These are phyloP conservation scores for Tolypocladium tropicale DNA, from an alignment of 2,329 filamentous ascomycete genomes.

Conservation along the genomic window DNA sequence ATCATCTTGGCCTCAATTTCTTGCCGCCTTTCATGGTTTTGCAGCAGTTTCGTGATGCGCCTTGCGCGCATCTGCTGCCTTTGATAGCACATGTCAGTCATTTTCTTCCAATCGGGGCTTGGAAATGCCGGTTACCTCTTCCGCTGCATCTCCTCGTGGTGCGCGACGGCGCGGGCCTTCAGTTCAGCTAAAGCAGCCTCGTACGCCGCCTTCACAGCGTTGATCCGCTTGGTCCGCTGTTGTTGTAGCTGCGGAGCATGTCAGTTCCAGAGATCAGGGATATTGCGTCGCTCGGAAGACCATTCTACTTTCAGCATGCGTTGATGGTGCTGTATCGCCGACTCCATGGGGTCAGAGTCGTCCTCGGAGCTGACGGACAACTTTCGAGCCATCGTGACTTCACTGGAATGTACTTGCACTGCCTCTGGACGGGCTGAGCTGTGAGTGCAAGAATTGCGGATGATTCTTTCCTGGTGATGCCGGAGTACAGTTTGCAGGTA, in stretches of 20 bases:
- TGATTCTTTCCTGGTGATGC: neutral
- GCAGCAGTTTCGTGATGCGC: conserved; percentile 29
- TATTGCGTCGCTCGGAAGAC: neutral
- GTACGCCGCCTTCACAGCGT: conserved; percentile 12
- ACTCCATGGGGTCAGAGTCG: neutral
- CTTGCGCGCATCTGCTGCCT: neutral
- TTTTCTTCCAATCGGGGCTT: neutral
- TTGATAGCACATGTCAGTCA: neutral
- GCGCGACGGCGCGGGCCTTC: conserved; percentile 9
- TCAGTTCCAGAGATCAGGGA: neutral
- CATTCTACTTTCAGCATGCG: neutral
- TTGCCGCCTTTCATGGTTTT: conserved; percentile 12
- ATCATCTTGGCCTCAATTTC: conserved; percentile 17
- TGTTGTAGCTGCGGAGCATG: conserved; percentile 15
- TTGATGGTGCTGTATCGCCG: neutral
- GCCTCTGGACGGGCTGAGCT: neutral
- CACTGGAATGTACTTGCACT: neutral
- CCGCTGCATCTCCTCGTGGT: conserved; percentile 12
- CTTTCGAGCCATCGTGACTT: neutral
- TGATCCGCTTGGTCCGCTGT: conserved; percentile 16
- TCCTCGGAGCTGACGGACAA: neutral
- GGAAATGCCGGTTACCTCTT: neutral
- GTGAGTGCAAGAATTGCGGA: neutral
- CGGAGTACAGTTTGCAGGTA: neutral
- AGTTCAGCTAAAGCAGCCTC: conserved; percentile 13